Conservation (phyloP, 192 early-diverging fungal species). For the Coemansia sp. region DNA sequence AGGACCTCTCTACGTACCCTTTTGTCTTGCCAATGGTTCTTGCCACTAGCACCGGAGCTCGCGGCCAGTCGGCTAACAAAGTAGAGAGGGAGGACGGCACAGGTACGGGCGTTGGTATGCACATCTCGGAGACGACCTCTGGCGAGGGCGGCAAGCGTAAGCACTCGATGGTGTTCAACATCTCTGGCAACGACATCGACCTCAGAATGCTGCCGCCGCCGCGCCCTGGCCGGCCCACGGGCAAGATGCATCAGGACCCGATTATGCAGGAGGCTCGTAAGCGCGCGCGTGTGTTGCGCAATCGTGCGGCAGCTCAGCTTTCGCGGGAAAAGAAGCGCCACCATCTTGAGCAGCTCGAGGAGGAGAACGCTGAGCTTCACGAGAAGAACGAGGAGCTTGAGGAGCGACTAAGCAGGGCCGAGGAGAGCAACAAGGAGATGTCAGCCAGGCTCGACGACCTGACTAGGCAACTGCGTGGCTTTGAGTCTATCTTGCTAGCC, state of each 20-base stretch:
- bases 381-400: constrained; percentile 50
- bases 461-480: constrained; percentile 44
- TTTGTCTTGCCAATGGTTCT: neutral
- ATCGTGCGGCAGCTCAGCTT: constrained; percentile 81
- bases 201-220: constrained; percentile 40
- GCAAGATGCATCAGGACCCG: constrained; percentile 40
- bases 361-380: constrained; percentile 64
- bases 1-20: neutral
- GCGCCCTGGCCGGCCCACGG: constrained; percentile 43
- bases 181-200: constrained; percentile 36
- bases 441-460: constrained; percentile 38
- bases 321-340: constrained; percentile 89
- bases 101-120: constrained; percentile 33
- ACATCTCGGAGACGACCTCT: constrained; percentile 6
- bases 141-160: constrained; percentile 43
- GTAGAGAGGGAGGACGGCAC: constrained; percentile 14
- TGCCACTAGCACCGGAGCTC: constrained; percentile 2
- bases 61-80: constrained; percentile 1
- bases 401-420: constrained; percentile 37
- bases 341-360: constrained; percentile 74
- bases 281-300: constrained; percentile 81
- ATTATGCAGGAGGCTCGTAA: constrained; percentile 54
- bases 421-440: constrained; percentile 32
- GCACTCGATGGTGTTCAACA: constrained; percentile 22
- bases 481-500: constrained; percentile 36